Conservation (phyloP, 306 rosid genomes). For the Hylodesmum podocarpum region DNA sequence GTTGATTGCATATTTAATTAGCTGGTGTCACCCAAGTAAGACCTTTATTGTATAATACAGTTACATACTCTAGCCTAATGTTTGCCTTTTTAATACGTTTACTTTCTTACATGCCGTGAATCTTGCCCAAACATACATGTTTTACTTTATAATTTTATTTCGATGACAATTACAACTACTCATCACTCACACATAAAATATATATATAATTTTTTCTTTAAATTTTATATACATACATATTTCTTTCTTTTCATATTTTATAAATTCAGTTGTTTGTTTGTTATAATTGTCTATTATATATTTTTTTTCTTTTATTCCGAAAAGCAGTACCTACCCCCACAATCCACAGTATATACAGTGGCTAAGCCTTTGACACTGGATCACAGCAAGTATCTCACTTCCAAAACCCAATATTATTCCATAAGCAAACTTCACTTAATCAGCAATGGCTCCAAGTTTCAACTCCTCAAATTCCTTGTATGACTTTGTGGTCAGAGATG, state of each 20-base stretch:
- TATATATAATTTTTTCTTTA: too few relatives aligned
- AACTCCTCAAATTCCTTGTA: slow-evolving; percentile 41
- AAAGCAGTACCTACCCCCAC: not conserved
- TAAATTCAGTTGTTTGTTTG: too few relatives aligned
- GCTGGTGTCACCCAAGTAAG: not conserved
- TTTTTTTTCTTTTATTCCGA: too few relatives aligned
- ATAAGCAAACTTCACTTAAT: not conserved
- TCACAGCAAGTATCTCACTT: not conserved
- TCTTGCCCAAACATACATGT: not conserved
- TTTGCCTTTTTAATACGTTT: not conserved
- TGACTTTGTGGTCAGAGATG: slow-evolving; percentile 55
- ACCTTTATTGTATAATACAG: not conserved
- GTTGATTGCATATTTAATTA: not conserved
- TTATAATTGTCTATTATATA: too few relatives aligned
- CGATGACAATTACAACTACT: too few relatives aligned
- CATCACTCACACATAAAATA: too few relatives aligned
- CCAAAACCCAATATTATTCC: not conserved
- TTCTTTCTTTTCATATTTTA: too few relatives aligned
- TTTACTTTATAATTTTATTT: too few relatives aligned
- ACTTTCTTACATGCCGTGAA: slow-evolving; percentile 7
- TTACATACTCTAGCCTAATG: too few relatives aligned
- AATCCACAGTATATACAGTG: not conserved
- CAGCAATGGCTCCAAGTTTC: slow-evolving; percentile 40
- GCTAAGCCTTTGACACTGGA: not conserved
- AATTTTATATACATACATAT: too few relatives aligned